Conservation (phyloP, 192 early-diverging fungal genomes). For the Bifiguratus adelaidae region DNA sequence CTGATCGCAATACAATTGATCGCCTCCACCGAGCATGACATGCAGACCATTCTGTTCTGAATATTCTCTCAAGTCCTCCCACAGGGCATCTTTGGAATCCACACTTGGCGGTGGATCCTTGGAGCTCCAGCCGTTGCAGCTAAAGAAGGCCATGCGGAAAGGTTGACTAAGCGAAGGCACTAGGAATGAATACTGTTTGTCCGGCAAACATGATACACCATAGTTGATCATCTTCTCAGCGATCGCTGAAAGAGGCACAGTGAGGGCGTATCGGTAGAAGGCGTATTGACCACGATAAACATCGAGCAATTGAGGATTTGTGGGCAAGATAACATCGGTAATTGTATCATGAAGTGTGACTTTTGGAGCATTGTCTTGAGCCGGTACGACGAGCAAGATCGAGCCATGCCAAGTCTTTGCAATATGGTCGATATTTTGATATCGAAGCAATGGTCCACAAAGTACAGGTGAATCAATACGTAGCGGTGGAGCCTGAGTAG, state of each 20-base stretch:
- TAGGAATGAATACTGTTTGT: constrained; percentile 29
- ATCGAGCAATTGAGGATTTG: constrained; percentile 27
- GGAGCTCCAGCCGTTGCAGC: constrained; percentile 68
- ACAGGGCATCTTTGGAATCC: constrained; percentile 39
- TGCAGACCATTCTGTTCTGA: constrained; percentile 50
- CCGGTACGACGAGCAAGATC: constrained; percentile 28
- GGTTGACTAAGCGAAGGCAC: constrained; percentile 31
- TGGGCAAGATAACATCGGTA: neutral
- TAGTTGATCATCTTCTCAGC: constrained; percentile 26
- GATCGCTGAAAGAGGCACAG: constrained; percentile 29
- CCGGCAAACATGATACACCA: constrained; percentile 38
- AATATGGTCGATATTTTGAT: constrained; percentile 26
- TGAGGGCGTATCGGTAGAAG: constrained; percentile 54
- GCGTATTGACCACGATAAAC: constrained; percentile 38
- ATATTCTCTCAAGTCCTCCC: constrained; percentile 55
- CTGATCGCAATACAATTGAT: constrained; percentile 59
- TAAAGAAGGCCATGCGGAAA: constrained; percentile 58
- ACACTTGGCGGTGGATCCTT: constrained; percentile 31
- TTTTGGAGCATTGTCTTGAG: constrained; percentile 16
- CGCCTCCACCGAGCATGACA: constrained; percentile 63
- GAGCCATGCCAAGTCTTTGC: constrained; percentile 29
- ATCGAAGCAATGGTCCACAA: constrained; percentile 33
- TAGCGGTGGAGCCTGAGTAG: no score
- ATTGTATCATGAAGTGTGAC: constrained; percentile 3
- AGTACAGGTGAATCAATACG: no score